phyloP scores from a whole-genome alignment of 148 eudicot species.

The Rhododendron henanense region DNA sequence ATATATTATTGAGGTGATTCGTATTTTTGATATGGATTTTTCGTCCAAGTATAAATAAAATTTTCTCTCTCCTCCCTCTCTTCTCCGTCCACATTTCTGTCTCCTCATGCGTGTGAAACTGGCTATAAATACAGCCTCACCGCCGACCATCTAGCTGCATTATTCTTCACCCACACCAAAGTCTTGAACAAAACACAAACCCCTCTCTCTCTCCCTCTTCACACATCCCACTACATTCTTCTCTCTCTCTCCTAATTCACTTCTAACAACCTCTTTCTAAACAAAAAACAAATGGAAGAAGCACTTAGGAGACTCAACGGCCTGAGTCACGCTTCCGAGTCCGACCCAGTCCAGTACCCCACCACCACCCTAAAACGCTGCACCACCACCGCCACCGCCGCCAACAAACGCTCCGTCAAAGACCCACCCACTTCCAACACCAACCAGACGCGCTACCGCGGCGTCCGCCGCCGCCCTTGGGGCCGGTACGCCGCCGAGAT shows the following conservation, averaged over 20 bases:
- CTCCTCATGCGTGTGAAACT: not conserved
- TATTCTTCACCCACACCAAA: not conserved
- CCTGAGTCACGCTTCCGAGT: slow-evolving; percentile 6
- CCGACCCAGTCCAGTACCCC: not conserved
- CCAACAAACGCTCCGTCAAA: slow-evolving; percentile 27
- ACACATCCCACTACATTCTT: not conserved
- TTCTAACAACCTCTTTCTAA: not conserved
- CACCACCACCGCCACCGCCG: slow-evolving; percentile 11
- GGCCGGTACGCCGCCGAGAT: slow-evolving; percentile 88
- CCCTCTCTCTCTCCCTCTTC: not conserved
- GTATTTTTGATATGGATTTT: no score
- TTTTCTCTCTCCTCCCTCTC: not conserved
- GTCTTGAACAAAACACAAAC: not conserved
- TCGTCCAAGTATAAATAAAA: no score
- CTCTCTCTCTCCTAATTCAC: not conserved
- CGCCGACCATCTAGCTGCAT: not conserved
- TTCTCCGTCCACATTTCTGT: not conserved
- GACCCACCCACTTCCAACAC: not conserved
- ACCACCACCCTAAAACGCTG: slow-evolving; percentile 15
- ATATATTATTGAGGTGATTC: no score
- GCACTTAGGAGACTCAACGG: slow-evolving; percentile 35
- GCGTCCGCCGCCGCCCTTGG: slow-evolving; percentile 85
- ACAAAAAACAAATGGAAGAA: slow-evolving; percentile 35
- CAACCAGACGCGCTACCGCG: slow-evolving; percentile 49
- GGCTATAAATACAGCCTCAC: slow-evolving; percentile 13